phyloP scores from a whole-genome alignment of 495 filamentous ascomycete species.

The Penicillium cataractarum region DNA sequence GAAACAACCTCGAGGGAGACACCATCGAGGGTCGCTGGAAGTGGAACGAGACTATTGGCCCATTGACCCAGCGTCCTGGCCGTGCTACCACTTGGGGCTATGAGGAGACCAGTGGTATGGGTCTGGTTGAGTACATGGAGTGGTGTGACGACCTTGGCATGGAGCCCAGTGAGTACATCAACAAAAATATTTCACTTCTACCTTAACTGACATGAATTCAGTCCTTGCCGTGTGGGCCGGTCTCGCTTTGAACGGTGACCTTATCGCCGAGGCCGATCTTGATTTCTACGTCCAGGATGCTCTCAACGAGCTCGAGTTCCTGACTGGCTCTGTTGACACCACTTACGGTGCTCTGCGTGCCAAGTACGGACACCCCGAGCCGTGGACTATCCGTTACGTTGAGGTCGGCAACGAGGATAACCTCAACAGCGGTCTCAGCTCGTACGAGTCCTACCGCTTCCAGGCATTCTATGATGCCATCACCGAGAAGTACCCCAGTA shows the following conservation, averaged over 20 bases:
- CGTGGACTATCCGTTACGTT: slow-evolving; percentile 52
- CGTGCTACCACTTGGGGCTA: slow-evolving; percentile 65
- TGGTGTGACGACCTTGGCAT: slow-evolving; percentile 66
- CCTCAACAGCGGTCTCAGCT: slow-evolving; percentile 38
- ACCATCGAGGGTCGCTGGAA: slow-evolving; percentile 59
- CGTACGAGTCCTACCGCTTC: slow-evolving; percentile 51
- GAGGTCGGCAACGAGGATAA: slow-evolving; percentile 63
- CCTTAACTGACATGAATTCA: neutral
- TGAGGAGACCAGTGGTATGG: slow-evolving; percentile 59
- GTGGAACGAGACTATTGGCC: slow-evolving; percentile 71
- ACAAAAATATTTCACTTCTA: neutral
- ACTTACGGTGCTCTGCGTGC: slow-evolving; percentile 49
- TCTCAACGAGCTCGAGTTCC: slow-evolving; percentile 64
- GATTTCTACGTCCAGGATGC: slow-evolving; percentile 56
- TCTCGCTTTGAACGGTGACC: slow-evolving; percentile 58
- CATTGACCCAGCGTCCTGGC: slow-evolving; percentile 63
- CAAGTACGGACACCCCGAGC: slow-evolving; percentile 48
- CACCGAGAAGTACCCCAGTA: slow-evolving; percentile 51
- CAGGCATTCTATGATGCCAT: slow-evolving; percentile 51
- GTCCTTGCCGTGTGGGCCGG: slow-evolving; percentile 64
- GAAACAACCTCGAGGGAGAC: slow-evolving; percentile 67
- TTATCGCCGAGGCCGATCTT: slow-evolving; percentile 35
- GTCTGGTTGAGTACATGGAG: slow-evolving; percentile 63
- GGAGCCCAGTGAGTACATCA: slow-evolving; percentile 47
- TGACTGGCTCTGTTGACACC: slow-evolving; percentile 41